A percentile compares a stretch with the other conserved stretches of the same genome.
Evolutionary conservation across 176 grass and related monocot genomes (phyloP).

Genomic region (Hyparrhenia diplandra): DNA sequence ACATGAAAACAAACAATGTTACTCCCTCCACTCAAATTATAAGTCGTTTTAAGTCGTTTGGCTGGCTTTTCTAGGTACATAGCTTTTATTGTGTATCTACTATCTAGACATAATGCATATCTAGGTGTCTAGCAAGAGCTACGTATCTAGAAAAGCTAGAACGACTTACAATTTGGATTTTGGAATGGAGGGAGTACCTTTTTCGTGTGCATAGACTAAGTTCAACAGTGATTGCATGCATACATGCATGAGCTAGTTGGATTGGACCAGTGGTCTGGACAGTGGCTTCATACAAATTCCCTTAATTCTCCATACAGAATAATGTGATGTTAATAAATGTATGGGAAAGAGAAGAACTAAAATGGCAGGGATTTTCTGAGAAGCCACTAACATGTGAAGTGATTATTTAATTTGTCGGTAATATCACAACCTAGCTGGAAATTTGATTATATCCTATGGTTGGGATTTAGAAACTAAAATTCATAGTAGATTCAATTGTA

Average conservation of each 20-base stretch:
- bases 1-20: neutral
- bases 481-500: neutral
- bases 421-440: neutral
- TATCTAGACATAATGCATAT: too few relatives aligned
- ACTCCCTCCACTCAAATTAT: neutral
- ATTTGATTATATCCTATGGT: neutral
- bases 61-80: too few relatives aligned
- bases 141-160: too few relatives aligned
- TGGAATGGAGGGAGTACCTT: too few relatives aligned
- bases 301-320: neutral
- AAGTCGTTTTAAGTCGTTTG: too few relatives aligned
- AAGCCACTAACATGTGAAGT: neutral
- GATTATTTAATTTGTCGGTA: neutral
- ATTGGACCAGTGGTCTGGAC: slow-evolving; percentile 3
- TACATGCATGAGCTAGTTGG: neutral
- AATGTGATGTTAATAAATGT: neutral
- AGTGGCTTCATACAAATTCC: neutral
- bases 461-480: neutral
- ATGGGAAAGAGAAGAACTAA: neutral
- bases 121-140: too few relatives aligned
- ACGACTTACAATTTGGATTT: too few relatives aligned
- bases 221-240: neutral
- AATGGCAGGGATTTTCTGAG: neutral
- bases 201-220: neutral
- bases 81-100: too few relatives aligned